Evolutionary conservation across 108 stramenopile genomes (phyloP).

Genomic region (Cylindrotheca closterium): DNA sequence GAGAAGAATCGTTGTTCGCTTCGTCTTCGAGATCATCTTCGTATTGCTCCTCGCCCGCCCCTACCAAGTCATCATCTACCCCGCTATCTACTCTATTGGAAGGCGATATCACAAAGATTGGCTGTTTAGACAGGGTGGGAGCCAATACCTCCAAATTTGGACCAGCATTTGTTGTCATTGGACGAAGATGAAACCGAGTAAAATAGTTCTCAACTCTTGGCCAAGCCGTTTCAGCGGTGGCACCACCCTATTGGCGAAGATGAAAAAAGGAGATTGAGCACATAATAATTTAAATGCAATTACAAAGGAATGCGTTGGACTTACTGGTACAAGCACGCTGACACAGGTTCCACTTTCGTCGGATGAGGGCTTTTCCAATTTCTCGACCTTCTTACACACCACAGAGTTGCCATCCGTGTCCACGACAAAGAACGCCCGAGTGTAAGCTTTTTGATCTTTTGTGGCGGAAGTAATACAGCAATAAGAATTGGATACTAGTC

Average conservation of each 20-base stretch:
- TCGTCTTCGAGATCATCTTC: slow-evolving; percentile 2
- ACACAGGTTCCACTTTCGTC: slow-evolving; percentile 74
- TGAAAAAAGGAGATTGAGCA: slow-evolving; percentile 4
- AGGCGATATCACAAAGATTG: slow-evolving; percentile 61
- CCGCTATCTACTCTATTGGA: slow-evolving; percentile 13
- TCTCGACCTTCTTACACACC: slow-evolving; percentile 34
- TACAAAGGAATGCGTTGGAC: slow-evolving; percentile 18
- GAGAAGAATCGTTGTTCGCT: not conserved
- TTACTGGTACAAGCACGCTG: slow-evolving; percentile 76
- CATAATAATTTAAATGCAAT: not conserved
- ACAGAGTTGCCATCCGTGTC: slow-evolving; percentile 63
- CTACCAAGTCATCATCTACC: not conserved
- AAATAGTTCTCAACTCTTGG: slow-evolving; percentile 80
- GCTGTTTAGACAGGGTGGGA: slow-evolving; percentile 54
- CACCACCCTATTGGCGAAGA: slow-evolving; percentile 53
- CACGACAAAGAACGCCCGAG: slow-evolving; percentile 53
- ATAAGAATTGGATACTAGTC: slow-evolving; percentile 68
- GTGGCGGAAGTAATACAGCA: slow-evolving; percentile 70
- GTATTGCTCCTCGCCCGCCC: slow-evolving; percentile 12
- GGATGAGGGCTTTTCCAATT: slow-evolving; percentile 20
- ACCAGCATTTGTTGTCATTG: slow-evolving; percentile 48
- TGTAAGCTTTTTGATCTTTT: slow-evolving; percentile 25
- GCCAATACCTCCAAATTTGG: slow-evolving; percentile 66
- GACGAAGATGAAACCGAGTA: slow-evolving; percentile 69
- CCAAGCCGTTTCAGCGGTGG: slow-evolving; percentile 58